Conservation (phyloP, 177 flowering plant genomes). For the Telopea speciosissima region DNA sequence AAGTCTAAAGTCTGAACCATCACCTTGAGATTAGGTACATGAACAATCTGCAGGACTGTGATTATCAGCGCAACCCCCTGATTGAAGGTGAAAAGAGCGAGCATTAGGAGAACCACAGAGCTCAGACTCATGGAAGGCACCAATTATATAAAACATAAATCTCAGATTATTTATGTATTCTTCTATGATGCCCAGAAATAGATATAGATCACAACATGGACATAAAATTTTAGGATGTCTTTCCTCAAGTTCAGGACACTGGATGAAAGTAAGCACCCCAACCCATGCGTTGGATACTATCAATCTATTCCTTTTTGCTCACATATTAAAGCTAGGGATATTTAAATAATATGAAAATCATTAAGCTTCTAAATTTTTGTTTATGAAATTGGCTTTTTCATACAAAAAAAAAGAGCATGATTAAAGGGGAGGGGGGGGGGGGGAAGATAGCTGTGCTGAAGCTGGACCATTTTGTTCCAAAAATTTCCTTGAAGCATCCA, state of each 20-base stretch:
- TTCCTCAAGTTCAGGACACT: not conserved
- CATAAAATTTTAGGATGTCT: not conserved
- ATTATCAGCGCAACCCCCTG: slow-evolving; percentile 94
- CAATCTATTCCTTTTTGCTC: too few relatives aligned
- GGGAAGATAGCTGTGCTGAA: too few relatives aligned
- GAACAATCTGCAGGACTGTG: slow-evolving; percentile 91
- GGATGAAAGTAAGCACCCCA: not conserved
- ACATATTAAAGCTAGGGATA: not conserved
- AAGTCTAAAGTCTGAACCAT: slow-evolving; percentile 2
- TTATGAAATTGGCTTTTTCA: too few relatives aligned
- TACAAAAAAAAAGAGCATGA: too few relatives aligned
- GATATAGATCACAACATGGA: not conserved
- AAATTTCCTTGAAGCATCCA: not conserved
- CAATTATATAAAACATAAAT: not conserved
- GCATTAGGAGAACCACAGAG: not conserved
- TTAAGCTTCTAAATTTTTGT: too few relatives aligned
- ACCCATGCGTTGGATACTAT: not conserved
- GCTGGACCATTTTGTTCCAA: too few relatives aligned
- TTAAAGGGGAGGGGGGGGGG: too few relatives aligned
- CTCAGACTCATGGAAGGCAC: not conserved
- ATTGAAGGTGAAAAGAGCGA: slow-evolving; percentile 9
- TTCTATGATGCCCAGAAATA: not conserved
- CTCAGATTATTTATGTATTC: not conserved
- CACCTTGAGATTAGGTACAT: slow-evolving; percentile 93
- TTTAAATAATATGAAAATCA: not conserved